phyloP scores from a whole-genome alignment of 2,329 filamentous ascomycete species.

The Phoma sp. region DNA sequence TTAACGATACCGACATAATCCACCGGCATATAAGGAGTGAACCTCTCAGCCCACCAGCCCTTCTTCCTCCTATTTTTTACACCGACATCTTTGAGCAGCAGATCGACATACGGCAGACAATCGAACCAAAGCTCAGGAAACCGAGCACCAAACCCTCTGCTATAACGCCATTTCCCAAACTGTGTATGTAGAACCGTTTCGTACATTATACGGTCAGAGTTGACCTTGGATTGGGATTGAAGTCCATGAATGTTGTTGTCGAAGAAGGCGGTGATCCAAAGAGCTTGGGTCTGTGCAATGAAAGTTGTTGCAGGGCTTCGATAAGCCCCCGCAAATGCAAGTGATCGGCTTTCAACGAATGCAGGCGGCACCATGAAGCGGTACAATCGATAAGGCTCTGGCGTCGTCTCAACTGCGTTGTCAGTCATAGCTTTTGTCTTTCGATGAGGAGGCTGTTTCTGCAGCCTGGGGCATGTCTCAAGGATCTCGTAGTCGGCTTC shows the following conservation, averaged over 20 bases:
- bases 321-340: slow-evolving; percentile 51
- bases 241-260: slow-evolving; percentile 51
- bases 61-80: slow-evolving; percentile 30
- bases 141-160: slow-evolving; percentile 34
- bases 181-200: slow-evolving; percentile 41
- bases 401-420: slow-evolving; percentile 3
- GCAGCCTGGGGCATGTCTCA: slow-evolving; percentile 59
- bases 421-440: slow-evolving; percentile 15
- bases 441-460: slow-evolving; percentile 53
- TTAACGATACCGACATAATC: slow-evolving; percentile 36
- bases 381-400: slow-evolving; percentile 51
- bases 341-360: slow-evolving; percentile 38
- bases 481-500: slow-evolving; percentile 60
- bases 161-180: slow-evolving; percentile 40
- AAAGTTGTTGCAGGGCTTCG: slow-evolving; percentile 46
- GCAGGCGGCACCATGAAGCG: slow-evolving; percentile 52
- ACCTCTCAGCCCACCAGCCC: slow-evolving; percentile 30
- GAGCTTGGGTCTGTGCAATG: slow-evolving; percentile 46
- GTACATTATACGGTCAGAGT: slow-evolving; percentile 21
- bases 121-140: slow-evolving; percentile 42
- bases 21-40: slow-evolving; percentile 29
- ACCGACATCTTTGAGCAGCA: slow-evolving; percentile 36
- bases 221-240: background rate
- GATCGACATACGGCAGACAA: slow-evolving; percentile 37
- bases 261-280: slow-evolving; percentile 67